Base-by-base conservation (phyloP, 1,284 basidiomycete genomes). In the Lentinula novae-zelandiae region DNA sequence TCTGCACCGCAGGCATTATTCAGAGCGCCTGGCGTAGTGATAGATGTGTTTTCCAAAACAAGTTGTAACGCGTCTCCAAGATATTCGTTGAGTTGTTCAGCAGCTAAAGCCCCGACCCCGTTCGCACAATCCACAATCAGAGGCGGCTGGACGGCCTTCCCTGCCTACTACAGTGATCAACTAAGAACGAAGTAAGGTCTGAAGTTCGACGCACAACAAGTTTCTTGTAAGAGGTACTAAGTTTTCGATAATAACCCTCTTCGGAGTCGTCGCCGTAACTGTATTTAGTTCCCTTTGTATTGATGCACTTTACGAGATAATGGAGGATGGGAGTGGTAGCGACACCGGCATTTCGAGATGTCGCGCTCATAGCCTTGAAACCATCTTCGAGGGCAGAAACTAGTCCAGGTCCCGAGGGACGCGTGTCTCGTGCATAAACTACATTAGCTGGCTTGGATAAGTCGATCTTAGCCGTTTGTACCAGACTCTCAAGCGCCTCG, bases 281-380 rank as follows among this genome's bases (percentile, higher is more conserved):
- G 49, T 92, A 89, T 58, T 83, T 81, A 0, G 85, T 85, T 9
- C 83, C 87, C 69, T 90, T 86, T 44, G 92, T 94, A 74, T 99
- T 99, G 72, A 90, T 87, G 36, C 92, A 86, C 68, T 89, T 84
- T 52, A 99, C 96, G 60, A 98, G 84, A 73, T 99, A 98, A 75
- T 99, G 97, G 49, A 99, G 82, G 63, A 98, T 87, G 0, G 97
- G 97, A 0, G 97, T 99, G 0, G 96, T 97, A 15, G 92, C 92
- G 49, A 98, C 80, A 0, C 93, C 96, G 46, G 85, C 89, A 69
- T 91, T 76, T 60, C 88, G 82, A n/a, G 76, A 76, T 63, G 85
- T 79, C 2, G 83, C 84, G 42, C 82, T 82, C 60, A 95, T 80
- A 3, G 88, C 88, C 53, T 80, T 79, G 59, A 99, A 78, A 9